Conservation (phyloP, 2,329 filamentous ascomycete genomes). For the Talaromyces sp. region DNA sequence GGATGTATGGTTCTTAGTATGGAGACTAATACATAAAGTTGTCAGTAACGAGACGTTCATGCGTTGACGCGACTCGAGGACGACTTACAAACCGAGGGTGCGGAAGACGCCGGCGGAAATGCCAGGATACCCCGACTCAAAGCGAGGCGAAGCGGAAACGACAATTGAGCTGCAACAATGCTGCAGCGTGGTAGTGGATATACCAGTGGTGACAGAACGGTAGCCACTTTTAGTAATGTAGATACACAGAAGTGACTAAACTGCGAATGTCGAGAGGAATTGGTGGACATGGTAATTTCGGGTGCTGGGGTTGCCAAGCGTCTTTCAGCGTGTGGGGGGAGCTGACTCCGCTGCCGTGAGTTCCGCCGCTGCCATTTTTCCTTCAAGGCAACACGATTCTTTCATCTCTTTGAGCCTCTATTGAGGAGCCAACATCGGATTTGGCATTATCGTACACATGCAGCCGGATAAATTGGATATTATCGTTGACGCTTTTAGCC, state of each 20-base stretch:
- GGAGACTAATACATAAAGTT: background rate
- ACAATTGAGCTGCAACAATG: background rate
- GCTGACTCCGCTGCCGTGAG: background rate
- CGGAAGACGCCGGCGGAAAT: background rate
- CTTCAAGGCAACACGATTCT: background rate
- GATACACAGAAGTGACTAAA: background rate
- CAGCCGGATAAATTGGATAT: background rate
- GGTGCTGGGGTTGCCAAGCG: background rate
- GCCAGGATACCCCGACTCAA: background rate
- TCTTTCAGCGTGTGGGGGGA: conserved; percentile 1
- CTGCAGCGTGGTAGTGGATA: background rate
- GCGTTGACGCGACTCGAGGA: background rate
- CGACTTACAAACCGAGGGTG: background rate
- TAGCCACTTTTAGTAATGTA: background rate
- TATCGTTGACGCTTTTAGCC: background rate
- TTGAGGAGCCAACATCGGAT: background rate
- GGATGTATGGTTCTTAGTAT: background rate
- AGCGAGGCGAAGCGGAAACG: conserved; percentile 1
- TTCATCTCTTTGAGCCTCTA: background rate
- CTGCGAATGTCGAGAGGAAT: background rate
- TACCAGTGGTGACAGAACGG: background rate
- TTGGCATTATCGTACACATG: background rate
- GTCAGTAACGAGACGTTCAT: background rate
- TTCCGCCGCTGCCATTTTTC: background rate
- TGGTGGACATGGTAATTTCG: background rate